Evolutionary conservation across 2,329 filamentous ascomycete genomes (phyloP).

Genomic region (Ascochyta koolunga): DNA sequence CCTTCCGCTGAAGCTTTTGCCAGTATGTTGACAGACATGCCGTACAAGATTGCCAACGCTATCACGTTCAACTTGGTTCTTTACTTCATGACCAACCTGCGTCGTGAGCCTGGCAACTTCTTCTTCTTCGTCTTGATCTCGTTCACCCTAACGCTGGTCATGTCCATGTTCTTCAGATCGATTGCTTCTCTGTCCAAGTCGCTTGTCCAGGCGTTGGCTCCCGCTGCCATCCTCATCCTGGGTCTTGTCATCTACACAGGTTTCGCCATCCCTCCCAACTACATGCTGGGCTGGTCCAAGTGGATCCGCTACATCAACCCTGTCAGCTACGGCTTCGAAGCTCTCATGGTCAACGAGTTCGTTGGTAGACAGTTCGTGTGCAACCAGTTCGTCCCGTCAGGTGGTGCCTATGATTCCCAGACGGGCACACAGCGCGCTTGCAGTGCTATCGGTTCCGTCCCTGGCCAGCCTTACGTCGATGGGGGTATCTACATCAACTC

Average conservation of each 20-base stretch:
- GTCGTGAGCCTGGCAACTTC: conserved; percentile 75
- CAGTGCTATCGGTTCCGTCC: conserved; percentile 49
- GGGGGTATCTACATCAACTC: conserved; percentile 49
- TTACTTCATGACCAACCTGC: conserved; percentile 87
- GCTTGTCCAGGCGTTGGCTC: conserved; percentile 62
- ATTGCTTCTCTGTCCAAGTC: conserved; percentile 79
- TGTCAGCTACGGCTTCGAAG: conserved; percentile 79
- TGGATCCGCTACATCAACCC: conserved; percentile 87
- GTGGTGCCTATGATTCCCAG: conserved; percentile 45
- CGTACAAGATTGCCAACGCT: conserved; percentile 77
- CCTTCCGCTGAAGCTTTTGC: conserved; percentile 86
- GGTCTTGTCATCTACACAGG: conserved; percentile 72
- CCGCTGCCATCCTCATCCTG: conserved; percentile 65
- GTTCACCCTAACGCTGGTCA: conserved; percentile 73
- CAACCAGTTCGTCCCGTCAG: conserved; percentile 51
- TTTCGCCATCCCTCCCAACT: conserved; percentile 61
- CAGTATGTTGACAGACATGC: conserved; percentile 85
- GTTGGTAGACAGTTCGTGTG: conserved; percentile 65
- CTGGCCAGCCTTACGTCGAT: conserved; percentile 47
- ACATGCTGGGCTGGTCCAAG: conserved; percentile 80
- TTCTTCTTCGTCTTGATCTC: conserved; percentile 85
- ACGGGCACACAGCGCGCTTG: conserved; percentile 46
- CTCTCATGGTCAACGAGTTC: conserved; percentile 85
- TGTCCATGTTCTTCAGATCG: conserved; percentile 86
- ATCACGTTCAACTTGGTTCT: conserved; percentile 79